Base-by-base conservation (phyloP, 1,139 yeast genomes). In the Kodamaea sp. region DNA sequence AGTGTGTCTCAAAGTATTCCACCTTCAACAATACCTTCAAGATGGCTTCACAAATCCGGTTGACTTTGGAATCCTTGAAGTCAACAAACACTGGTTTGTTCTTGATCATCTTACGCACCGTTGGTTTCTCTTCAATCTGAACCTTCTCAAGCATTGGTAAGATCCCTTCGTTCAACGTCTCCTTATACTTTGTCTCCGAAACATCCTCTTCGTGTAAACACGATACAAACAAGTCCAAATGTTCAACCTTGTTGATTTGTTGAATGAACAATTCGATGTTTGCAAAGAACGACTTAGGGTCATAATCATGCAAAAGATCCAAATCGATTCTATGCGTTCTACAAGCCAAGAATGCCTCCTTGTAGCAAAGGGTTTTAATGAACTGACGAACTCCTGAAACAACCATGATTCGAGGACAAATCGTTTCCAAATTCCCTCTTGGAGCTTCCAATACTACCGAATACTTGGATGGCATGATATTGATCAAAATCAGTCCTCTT, bases 381-480 rank as follows among this genome's bases (percentile, higher is more conserved):
- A 75, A 74, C 35, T 75, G 70, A 50, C 98, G 75, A 11, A 94
- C 94, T 12, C 84, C 95, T 8, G 88, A 75, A 36, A 94, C 68
- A 9, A 92, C 95, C 85, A 92, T 81, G 34, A 92, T 85, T 60
- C 98, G 75, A 8, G 99, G 98, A 54, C 80, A 84, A 26, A 94
- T 84, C 0, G 97, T 89, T 60, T 94, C 99, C 49, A 92, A 67
- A 53, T 94, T 94, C 45, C 99, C 99, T 59, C 99, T 77, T 43
- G 95, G 95, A 3, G 97, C 97, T 61, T 94, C 96, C 39, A 94
- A 69, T 2, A 87, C 81, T 11, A 94, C 89, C 0, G 94, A 78
- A 42, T 89, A 81, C 43, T 79, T 84, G 0, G 95, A 79, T 1
- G 97, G 97, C 57, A 89, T 81, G 1, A 79, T 80, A 32, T 92